Evolutionary conservation across 345 rosid species (phyloP), one percentile per base, ranked within the genome.

Genomic region (Lepidium aucheri): DNA sequence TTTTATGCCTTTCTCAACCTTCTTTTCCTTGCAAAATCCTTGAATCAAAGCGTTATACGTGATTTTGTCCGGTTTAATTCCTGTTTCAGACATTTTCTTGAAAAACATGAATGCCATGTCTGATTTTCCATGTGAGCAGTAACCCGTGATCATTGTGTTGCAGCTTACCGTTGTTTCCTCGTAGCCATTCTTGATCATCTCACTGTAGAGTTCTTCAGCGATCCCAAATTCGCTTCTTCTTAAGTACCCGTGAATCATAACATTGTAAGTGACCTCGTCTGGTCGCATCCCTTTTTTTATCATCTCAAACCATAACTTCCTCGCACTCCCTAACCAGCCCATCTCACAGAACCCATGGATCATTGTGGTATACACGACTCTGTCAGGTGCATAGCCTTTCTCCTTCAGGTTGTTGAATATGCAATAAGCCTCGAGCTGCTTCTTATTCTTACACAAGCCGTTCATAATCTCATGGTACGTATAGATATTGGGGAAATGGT

Each of bases 291-390:
- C 69, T 63, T 82, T 84, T 33, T 78, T 69, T 12, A 82, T 60
- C 96, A 86, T 84, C 82, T 89, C 96, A 6, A 78, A 70, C 69
- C 81, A 84, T 9, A 89, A 70, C 68, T 81, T 76, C 76, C 74
- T 53, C 33, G 88, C 92, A 39, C 75, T 72, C 36, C 77, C 81
- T 33, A 84, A 72, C 59, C 85, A 76, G 14, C 90, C 75, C 20
- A 24, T 58, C 80, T 72, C 82, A 74, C 85, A 81, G 7, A 83
- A 72, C 12, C 92, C 90, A 61, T 84, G 77, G 45, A 84, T 86
- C 81, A 89, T 74, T 32, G 79, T 73, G 34, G 86, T 77, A 59
- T 81, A 89, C 26, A 88, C 67, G 51, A 83, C 72, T 40, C 60
- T 72, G 58, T 80, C 81, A 56, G 82, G 96, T 58, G 75, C 80